Evolutionary conservation across 2,329 filamentous ascomycete genomes (phyloP), one percentile per base, ranked within the genome.

Genomic region (Leptoxyphium fumago): DNA sequence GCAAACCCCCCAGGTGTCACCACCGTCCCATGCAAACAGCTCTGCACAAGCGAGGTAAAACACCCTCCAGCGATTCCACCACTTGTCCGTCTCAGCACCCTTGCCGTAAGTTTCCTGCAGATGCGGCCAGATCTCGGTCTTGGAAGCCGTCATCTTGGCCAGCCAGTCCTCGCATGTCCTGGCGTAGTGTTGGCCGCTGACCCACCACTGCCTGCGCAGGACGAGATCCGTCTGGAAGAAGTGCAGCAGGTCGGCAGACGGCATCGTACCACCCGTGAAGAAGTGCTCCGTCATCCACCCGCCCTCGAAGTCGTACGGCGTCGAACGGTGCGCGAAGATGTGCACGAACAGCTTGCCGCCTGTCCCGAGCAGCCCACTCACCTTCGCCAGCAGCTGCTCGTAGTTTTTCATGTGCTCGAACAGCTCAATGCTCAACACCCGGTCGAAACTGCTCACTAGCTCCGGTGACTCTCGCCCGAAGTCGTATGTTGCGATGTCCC

Each of bases 371-470:
- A 77, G 70, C 28, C 70, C 65, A 2, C 69, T 56, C 13, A 83
- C 63, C 59, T 84, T 84, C 38, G 71, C 69, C 64, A 84, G 73
- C 18, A 84, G 70, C 10, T 76, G 64, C 48, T 79, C 72, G 60
- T 84, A 83, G 60, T 84, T 84, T 59, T 84, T 84, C 79, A 84
- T 83, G 60, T 84, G 80, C 58, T 84, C 80, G 55, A 84, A 83
- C 10, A 84, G 68, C 69, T 82, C 80, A 48, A 84, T 79, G 7
- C 75, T 78, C 13, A 84, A 66, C 1, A 83, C 75, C 10, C 80
- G 70, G 56, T 84, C 80, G 52, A 76, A 84, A 32, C 51, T 43
- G 40, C 48, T 48, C 43, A 54, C 57, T 17, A 54, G 47, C 11
- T 50, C 44, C 21, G 65, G 64, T 9, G 64, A 58, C 4, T 40